Evolutionary conservation across 495 filamentous ascomycete species (phyloP).

Genomic region (Penicillium alfredii): DNA sequence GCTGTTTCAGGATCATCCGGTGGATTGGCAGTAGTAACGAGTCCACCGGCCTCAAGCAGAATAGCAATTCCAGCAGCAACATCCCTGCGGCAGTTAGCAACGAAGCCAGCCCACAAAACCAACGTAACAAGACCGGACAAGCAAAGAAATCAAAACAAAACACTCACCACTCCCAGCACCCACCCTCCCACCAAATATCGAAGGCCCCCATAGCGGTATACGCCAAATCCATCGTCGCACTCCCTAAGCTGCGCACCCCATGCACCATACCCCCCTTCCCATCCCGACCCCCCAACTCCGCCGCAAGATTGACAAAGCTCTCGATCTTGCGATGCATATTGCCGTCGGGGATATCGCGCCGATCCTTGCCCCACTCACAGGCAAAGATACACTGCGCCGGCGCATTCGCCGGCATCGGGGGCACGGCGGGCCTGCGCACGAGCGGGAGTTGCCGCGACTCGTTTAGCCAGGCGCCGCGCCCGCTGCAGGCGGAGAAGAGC

Average conservation of each 20-base stretch:
- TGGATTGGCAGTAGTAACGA: conserved; percentile 62
- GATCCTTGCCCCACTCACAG: conserved; percentile 70
- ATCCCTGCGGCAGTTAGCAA: conserved; percentile 31
- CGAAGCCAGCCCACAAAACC: not conserved
- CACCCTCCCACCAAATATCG: conserved; percentile 56
- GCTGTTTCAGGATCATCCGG: conserved; percentile 48
- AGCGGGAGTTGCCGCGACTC: conserved; percentile 53
- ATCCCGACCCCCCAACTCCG: conserved; percentile 49
- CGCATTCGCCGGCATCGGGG: conserved; percentile 55
- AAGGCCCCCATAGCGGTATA: conserved; percentile 53
- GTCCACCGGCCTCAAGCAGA: conserved; percentile 53
- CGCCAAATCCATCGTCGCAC: conserved; percentile 51
- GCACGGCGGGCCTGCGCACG: conserved; percentile 46
- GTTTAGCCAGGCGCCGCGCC: conserved; percentile 62
- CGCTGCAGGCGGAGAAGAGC: conserved; percentile 55
- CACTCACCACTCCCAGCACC: conserved; percentile 53
- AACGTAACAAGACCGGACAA: not conserved
- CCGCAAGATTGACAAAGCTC: conserved; percentile 65
- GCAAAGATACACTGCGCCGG: conserved; percentile 61
- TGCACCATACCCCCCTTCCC: conserved; percentile 63
- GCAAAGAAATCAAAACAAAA: conserved; percentile 1
- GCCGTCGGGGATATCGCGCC: conserved; percentile 53
- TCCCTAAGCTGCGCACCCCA: conserved; percentile 54
- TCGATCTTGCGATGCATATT: conserved; percentile 62
- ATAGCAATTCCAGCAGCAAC: conserved; percentile 53